Base-by-base conservation (phyloP, 768 basidiomycete species). In the Neoboletus subvelutipes region DNA sequence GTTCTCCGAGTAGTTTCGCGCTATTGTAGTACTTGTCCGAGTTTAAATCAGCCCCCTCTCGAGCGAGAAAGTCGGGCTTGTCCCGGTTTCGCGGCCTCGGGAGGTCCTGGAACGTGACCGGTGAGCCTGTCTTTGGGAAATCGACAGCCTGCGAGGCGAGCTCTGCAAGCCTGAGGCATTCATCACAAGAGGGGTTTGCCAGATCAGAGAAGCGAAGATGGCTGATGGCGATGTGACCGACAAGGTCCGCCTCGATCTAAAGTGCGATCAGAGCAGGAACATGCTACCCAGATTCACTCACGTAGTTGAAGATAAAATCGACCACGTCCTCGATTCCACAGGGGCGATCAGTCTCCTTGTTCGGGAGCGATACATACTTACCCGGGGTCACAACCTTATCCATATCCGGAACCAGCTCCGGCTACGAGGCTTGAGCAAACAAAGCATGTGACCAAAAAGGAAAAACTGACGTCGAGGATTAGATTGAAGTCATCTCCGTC, bases 401-500 rank as follows among this genome's bases (percentile, higher is more conserved):
- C 34, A 8, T 42, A 5, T 50, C 40, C 6, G 75, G 74, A 50
- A 71, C 60, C 8, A 78, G 65, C 5, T 67, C 62, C 34, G 66
- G 68, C 75, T 75, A 45, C 43, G 37, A 37, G 13, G 48, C 45
- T 46, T 56, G 9, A 55, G 57, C 18, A 26, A 33, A 60, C 55
- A 64, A 56, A 51, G 46, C 50, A 54, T 26, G 12, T n/a, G 37
- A 33, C 45, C 33, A 28, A 31, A 54, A 52, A 17, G 33, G 39
- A 41, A 55, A 57, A 9, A 49, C 65, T 71, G 60, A 78, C 77
- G 53, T 78, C 73, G 37, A 75, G 67, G 45, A 80, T 77, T n/a
- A 81, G 40, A 63, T 80, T 80, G 52, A 79, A 83, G 22, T 78
- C 75, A 52, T 82, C 80, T 5, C 80, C 81, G 59, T 83, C 81